Evolutionary conservation across 441 rosid species (phyloP), one percentile per base, ranked within the genome.

Genomic region (Raphanus hybrid): DNA sequence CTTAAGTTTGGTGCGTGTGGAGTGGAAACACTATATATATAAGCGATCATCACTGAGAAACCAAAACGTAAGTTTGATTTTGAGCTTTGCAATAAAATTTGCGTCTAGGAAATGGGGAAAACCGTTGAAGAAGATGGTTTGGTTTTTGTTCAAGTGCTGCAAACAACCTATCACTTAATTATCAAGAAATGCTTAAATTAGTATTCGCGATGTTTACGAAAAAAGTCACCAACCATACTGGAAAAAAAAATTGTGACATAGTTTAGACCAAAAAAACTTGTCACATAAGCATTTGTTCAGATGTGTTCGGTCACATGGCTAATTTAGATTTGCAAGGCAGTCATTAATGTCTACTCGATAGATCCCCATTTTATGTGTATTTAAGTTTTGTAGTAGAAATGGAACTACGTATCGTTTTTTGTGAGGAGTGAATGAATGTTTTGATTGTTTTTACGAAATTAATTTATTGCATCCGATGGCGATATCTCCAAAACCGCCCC

Each of bases 201-300:
- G 9, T 14, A 52, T 52, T 14, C 1, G 9, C 58, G 9, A 52
- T 15, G 58, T 52, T 52, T 23, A 23, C 26, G 26, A 23, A 1
- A 52, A 52, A 15, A 18, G 5, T 4, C 23, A 52, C 58, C 8
- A 52, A 34, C 39, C 39, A 34, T 34, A 34, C 34, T 5, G 16
- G n/a, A 48, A 48, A 12, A 48, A 4, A 48, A 3, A 45, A 45
- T 11, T 14, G 3, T 3, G 3, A 12, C 12, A 15, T 6, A 57
- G 6, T 58, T 23, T 32, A 10, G 26, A 58, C 72, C 67, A 61
- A 39, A 27, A 41, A 57, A 41, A 15, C 35, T 15, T 58, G 10
- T 27, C 78, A 75, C 20, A 14, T 7, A 15, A 64, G 65, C 45
- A 74, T 29, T 18, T 15, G 71, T 57, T 74, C 71, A 66, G 66